Evolutionary conservation across 495 filamentous ascomycete species (phyloP).

Genomic region (Darksidea phi): DNA sequence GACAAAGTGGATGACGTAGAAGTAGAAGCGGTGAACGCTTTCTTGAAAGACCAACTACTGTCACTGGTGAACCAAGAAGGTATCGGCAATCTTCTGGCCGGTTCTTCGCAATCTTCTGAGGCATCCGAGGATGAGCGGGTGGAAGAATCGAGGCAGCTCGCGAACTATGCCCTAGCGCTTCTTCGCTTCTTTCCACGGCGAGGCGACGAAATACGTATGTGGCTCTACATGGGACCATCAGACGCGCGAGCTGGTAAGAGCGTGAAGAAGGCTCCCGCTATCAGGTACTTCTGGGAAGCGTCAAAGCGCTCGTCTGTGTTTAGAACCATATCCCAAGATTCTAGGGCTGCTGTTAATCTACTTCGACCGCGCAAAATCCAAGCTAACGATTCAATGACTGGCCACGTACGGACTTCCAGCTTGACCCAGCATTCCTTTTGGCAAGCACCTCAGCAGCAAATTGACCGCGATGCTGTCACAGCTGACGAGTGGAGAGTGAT

Average conservation of each 20-base stretch:
- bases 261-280: slow-evolving; percentile 55
- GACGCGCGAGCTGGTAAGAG: slow-evolving; percentile 40
- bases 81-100: slow-evolving; percentile 58
- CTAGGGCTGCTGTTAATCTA: slow-evolving; percentile 55
- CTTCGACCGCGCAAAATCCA: slow-evolving; percentile 47
- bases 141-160: slow-evolving; percentile 67
- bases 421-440: slow-evolving; percentile 17
- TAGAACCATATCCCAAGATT: slow-evolving; percentile 59
- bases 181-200: slow-evolving; percentile 80
- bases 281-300: slow-evolving; percentile 88
- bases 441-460: slow-evolving; percentile 20
- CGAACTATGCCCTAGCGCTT: slow-evolving; percentile 83
- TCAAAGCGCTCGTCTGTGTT: slow-evolving; percentile 68
- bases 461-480: slow-evolving; percentile 23
- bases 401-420: neutral
- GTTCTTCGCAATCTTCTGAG: slow-evolving; percentile 29
- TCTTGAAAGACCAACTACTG: slow-evolving; percentile 52
- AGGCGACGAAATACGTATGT: slow-evolving; percentile 92
- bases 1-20: slow-evolving; percentile 9
- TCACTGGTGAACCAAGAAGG: slow-evolving; percentile 66
- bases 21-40: slow-evolving; percentile 30
- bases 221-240: slow-evolving; percentile 77
- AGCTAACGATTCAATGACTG: slow-evolving; percentile 32
- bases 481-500: slow-evolving; percentile 86
- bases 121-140: slow-evolving; percentile 20